phyloP scores from a whole-genome alignment of 352 stramenopile species.

The Pythium dissotocum region DNA sequence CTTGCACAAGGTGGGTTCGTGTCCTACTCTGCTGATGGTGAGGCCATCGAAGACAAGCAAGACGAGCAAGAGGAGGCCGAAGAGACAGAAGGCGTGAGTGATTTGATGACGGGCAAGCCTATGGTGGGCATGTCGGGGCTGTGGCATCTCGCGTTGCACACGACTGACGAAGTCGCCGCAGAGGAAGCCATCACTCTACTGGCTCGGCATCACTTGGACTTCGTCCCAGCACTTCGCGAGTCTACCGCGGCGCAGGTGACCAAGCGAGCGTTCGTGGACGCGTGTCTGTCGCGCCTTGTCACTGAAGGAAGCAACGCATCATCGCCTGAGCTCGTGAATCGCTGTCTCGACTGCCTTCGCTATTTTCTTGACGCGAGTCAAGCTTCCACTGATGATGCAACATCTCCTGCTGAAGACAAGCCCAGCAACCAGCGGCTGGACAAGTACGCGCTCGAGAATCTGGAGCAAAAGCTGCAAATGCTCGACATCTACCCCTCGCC shows the following conservation, averaged over 20 bases:
- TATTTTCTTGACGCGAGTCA: conserved; percentile 61
- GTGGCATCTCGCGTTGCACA: conserved; percentile 58
- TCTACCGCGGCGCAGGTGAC: conserved; percentile 30
- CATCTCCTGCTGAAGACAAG: neutral
- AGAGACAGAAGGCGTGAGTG: conserved; percentile 22
- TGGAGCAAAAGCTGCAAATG: conserved; percentile 57
- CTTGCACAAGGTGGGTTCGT: conserved; percentile 35
- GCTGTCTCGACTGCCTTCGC: conserved; percentile 65
- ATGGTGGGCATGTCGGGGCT: conserved; percentile 54
- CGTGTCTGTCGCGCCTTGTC: conserved; percentile 50
- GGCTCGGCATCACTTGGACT: conserved; percentile 56
- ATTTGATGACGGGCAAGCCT: conserved; percentile 42
- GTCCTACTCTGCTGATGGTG: conserved; percentile 2
- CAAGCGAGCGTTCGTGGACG: conserved; percentile 58
- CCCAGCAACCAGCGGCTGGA: neutral
- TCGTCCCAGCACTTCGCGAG: conserved; percentile 35
- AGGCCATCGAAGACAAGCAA: conserved; percentile 13
- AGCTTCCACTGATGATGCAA: neutral
- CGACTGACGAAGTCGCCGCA: conserved; percentile 42
- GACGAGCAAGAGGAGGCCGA: conserved; percentile 16
- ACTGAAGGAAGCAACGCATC: neutral
- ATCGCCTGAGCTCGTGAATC: conserved; percentile 36
- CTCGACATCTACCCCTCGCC: conserved; percentile 68
- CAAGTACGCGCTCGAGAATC: conserved; percentile 41
- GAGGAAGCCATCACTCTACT: conserved; percentile 69